phyloP scores from a whole-genome alignment of 2,329 filamentous ascomycete species.

The Escovopsis sp. region DNA sequence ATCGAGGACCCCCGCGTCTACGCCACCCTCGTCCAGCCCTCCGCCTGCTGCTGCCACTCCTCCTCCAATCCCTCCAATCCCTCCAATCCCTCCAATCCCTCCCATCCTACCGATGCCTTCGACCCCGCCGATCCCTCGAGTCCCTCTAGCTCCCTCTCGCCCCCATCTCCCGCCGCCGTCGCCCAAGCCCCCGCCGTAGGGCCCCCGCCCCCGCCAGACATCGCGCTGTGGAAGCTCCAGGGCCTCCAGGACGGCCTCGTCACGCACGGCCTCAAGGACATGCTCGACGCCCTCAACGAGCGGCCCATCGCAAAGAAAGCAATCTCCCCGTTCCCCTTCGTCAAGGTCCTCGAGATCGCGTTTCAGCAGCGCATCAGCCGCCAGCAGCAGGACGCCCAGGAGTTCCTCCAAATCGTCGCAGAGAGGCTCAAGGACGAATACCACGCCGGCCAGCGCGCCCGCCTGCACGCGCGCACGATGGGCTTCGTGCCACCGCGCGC shows the following conservation, averaged over 20 bases:
- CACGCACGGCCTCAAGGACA: constrained; percentile 77
- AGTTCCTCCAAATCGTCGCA: constrained; percentile 86
- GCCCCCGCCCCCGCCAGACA: too few relatives aligned
- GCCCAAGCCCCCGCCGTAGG: too few relatives aligned
- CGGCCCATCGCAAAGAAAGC: constrained; percentile 87
- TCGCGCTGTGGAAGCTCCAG: constrained; percentile 45
- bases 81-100: too few relatives aligned
- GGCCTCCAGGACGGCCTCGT: constrained; percentile 68
- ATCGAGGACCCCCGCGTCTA: constrained; percentile 71
- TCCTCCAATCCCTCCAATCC: too few relatives aligned
- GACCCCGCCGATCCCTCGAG: too few relatives aligned
- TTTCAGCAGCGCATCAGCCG: constrained; percentile 84
- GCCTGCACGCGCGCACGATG: constrained; percentile 35
- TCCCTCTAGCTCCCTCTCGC: too few relatives aligned
- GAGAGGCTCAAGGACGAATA: constrained; percentile 92
- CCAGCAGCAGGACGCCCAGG: constrained; percentile 94
- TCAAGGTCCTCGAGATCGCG: constrained; percentile 66
- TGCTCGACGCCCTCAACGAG: constrained; percentile 85
- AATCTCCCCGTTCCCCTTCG: constrained; percentile 74
- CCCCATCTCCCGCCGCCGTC: too few relatives aligned
- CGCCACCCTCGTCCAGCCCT: constrained; percentile 39
- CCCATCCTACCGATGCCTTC: too few relatives aligned
- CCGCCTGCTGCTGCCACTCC: too few relatives aligned
- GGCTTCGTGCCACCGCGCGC: constrained; percentile 9
- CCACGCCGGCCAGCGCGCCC: constrained; percentile 63